phyloP scores from a whole-genome alignment of 2,329 filamentous ascomycete species.

The Xylariaceae sp. region DNA sequence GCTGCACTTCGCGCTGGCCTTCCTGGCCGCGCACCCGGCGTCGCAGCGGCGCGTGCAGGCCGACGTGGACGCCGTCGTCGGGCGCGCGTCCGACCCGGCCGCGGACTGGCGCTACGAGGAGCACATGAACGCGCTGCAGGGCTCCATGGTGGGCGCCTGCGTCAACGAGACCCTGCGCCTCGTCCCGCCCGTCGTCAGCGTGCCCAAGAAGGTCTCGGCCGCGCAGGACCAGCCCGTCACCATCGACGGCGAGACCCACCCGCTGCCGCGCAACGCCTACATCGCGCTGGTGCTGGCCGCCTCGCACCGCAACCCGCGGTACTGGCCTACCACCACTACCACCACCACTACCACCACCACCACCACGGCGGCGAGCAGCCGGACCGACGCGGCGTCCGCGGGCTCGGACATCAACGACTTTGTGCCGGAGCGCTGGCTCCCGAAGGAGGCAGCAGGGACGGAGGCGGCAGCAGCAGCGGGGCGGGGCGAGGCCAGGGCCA shows the following conservation, averaged over 20 bases:
- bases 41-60: slow-evolving; percentile 60
- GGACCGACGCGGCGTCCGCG: slow-evolving; percentile 27
- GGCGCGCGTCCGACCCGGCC: slow-evolving; percentile 40
- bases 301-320: slow-evolving; percentile 5
- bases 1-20: slow-evolving; percentile 62
- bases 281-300: slow-evolving; percentile 3
- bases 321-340: slow-evolving; percentile 8
- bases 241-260: slow-evolving; percentile 37
- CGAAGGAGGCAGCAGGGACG: slow-evolving; percentile 18
- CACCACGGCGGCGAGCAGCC: too few species aligned
- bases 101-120: slow-evolving; percentile 65
- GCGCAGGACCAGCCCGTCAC: slow-evolving; percentile 46
- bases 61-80: slow-evolving; percentile 59
- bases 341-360: background rate
- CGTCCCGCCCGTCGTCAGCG: slow-evolving; percentile 59
- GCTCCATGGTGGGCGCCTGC: slow-evolving; percentile 61
- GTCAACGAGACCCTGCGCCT: slow-evolving; percentile 69
- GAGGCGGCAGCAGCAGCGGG: slow-evolving; percentile 1
- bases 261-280: slow-evolving; percentile 3
- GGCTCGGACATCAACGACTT: slow-evolving; percentile 58
- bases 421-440: slow-evolving; percentile 66
- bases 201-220: slow-evolving; percentile 56
- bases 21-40: slow-evolving; percentile 57
- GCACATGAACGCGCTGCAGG: slow-evolving; percentile 55
- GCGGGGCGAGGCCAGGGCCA: background rate